A percentile compares a stretch with the other conserved stretches of the same genome.
These are phyloP conservation scores for Lepidopterella palustris DNA, from an alignment of 495 filamentous ascomycete species.

Conservation along the genomic window DNA sequence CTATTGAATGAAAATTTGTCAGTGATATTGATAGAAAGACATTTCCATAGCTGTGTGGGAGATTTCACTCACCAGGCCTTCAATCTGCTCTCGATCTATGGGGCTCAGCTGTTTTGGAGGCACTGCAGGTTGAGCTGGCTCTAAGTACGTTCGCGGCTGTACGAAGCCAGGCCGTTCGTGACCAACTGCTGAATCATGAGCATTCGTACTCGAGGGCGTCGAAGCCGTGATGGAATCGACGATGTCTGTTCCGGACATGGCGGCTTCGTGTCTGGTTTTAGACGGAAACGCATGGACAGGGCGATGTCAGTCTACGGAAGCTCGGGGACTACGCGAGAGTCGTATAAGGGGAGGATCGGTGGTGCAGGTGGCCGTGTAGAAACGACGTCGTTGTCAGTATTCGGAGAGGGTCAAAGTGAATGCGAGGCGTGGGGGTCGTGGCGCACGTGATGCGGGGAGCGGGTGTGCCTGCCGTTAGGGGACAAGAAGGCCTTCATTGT, in stretches of 20 bases:
- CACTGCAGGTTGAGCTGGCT: conserved; percentile 47
- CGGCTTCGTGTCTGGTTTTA: conserved; percentile 14
- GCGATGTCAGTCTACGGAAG: not conserved
- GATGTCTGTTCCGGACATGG: conserved; percentile 26
- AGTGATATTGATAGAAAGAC: too few relatives aligned
- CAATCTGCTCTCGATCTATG: conserved; percentile 84
- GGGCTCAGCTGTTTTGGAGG: conserved; percentile 58
- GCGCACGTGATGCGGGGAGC: not conserved
- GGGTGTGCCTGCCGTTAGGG: not conserved
- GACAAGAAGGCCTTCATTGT: not conserved
- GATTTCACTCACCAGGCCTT: conserved; percentile 78
- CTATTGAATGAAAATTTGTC: conserved; percentile 44
- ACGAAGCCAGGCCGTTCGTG: conserved; percentile 48
- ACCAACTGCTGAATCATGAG: conserved; percentile 1
- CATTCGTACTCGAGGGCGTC: not conserved
- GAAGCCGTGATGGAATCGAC: conserved; percentile 9
- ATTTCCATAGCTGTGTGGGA: too few relatives aligned
- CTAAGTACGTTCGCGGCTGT: conserved; percentile 73
- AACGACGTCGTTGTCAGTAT: not conserved
- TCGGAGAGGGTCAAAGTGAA: not conserved
- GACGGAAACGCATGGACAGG: conserved; percentile 26
- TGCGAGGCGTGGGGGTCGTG: not conserved
- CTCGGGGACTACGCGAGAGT: not conserved
- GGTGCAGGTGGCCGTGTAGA: not conserved
- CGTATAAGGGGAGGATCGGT: not conserved